phyloP scores from a whole-genome alignment of 805 yeast species.

The Danielia oregonensis region DNA sequence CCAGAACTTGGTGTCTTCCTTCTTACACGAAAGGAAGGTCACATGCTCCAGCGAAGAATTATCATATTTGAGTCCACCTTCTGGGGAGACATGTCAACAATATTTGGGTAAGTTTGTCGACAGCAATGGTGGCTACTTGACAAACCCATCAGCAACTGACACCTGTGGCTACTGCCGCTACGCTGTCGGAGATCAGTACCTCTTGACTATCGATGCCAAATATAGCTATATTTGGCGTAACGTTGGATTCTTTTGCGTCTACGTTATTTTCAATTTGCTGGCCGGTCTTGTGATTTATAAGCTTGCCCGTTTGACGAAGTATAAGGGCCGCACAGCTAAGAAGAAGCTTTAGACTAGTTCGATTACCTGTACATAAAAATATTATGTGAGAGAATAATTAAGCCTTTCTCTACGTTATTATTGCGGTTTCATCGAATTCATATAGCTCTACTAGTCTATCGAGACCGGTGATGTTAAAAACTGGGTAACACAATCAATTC shows the following conservation, averaged over 20 bases:
- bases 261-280: conserved; percentile 36
- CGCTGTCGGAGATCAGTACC: conserved; percentile 54
- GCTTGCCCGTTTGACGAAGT: conserved; percentile 74
- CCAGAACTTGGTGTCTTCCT: conserved; percentile 27
- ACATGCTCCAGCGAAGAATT: conserved; percentile 36
- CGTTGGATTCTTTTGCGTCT: conserved; percentile 53
- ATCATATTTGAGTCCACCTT: conserved; percentile 36
- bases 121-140: conserved; percentile 51
- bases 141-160: conserved; percentile 45
- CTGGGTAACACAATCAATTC: too few relatives aligned
- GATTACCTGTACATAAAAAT: too few relatives aligned
- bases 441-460: too few relatives aligned
- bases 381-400: too few relatives aligned
- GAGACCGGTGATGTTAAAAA: too few relatives aligned
- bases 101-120: conserved; percentile 45
- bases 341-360: too few relatives aligned
- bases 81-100: conserved; percentile 60
- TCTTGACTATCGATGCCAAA: conserved; percentile 42
- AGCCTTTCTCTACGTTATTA: too few relatives aligned
- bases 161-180: conserved; percentile 60
- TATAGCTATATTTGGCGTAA: conserved; percentile 62
- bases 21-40: conserved; percentile 48
- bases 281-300: conserved; percentile 43
- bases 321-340: conserved; percentile 33
- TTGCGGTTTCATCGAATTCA: too few relatives aligned